Base-by-base conservation (phyloP, 148 eudicot genomes). In the Silene latifolia region DNA sequence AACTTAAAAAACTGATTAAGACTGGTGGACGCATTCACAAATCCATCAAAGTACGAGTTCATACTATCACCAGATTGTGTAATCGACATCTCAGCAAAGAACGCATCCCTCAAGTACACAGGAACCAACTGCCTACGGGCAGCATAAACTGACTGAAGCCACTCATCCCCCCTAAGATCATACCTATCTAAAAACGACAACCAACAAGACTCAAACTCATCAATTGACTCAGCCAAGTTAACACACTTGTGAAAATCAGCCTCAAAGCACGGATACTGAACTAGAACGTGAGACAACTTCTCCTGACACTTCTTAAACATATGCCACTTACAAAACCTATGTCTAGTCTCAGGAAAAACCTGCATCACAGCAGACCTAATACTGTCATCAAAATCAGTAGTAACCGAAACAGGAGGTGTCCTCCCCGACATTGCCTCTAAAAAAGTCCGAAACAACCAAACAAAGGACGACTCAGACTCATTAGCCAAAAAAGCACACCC, bases 1-100 rank as follows among this genome's bases (percentile, higher is more conserved):
- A 81, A 84, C 78, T 79, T 83, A 72, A 85, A 82, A 67, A 87
- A 87, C 80, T 81, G 83, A 59, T 69, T 75, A 3, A 87, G 82
- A 75, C 77, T 78, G 3, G 90, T 87, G 59, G 90, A 81, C 1
- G 88, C 90, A 79, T 87, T 87, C 73, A 87, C 86, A 81, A 85
- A 87, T 29, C 90, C 88, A 81, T 87, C 88, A 71, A 87, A 87
- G 72, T 85, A 87, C 64, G 90, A 87, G 69, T 87, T 87, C 86
- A 87, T 83, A 66, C 86, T 85, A 73, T 87, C 90, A 70, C 88
- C 83, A 69, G 81, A 80, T n/a, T 87, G 88, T 9, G 86, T 75
- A 73, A 25, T 75, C 8, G 86, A 87, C 82, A 85, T 85, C 72
- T 87, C 90, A 59, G 86, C 88, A 61, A 87, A 85, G 67, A 85